Evolutionary conservation across 2,329 filamentous ascomycete species (phyloP).

Genomic region (Diaporthe sp.): DNA sequence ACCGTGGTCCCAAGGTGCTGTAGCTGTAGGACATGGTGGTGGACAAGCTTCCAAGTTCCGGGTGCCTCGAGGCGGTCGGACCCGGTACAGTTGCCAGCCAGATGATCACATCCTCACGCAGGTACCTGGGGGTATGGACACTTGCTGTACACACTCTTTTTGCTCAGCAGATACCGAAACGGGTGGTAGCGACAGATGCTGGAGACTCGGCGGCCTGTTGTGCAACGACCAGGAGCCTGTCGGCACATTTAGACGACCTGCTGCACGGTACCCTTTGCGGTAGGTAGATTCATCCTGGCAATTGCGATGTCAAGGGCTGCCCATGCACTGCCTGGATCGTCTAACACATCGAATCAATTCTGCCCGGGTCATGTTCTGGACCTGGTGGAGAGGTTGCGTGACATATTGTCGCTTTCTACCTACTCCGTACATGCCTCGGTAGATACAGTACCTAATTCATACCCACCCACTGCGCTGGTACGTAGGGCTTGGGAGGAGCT

Average conservation of each 20-base stretch:
- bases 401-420: neutral
- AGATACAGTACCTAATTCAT: neutral
- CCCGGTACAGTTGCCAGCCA: neutral
- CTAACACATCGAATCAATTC: neutral
- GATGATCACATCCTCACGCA: neutral
- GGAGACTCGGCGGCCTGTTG: conserved; percentile 19
- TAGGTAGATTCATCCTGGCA: neutral
- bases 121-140: neutral
- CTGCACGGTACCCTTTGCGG: neutral
- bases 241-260: neutral
- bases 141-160: neutral
- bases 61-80: neutral
- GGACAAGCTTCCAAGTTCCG: conserved; percentile 4
- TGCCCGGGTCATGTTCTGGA: neutral
- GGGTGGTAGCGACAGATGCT: neutral
- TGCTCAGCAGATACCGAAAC: neutral
- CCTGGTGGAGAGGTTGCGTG: neutral
- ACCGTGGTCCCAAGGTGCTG: neutral
- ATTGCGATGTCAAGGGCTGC: neutral
- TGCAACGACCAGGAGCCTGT: conserved; percentile 8
- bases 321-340: neutral
- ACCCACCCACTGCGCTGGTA: neutral
- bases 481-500: conserved; percentile 4
- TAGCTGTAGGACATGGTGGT: neutral
- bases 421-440: no score